Percentiles rank a stretch among this genome's conserved stretches.
These are phyloP conservation scores for Starmerella apicola DNA, from an alignment of 805 yeast genomes.

Conservation along the genomic window DNA sequence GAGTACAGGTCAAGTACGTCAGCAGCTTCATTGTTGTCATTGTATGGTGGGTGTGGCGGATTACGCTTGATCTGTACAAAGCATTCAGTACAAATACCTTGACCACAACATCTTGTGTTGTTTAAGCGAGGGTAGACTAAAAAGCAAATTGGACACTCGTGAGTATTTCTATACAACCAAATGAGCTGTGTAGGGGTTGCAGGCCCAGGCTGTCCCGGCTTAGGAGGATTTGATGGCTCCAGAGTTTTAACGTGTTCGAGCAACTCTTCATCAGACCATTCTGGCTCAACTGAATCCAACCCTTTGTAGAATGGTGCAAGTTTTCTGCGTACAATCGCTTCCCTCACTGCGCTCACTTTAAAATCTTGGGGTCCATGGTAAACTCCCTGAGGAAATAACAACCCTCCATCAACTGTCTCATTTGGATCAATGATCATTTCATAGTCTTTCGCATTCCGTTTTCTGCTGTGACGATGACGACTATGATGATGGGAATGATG, in stretches of 20 bases:
- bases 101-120: slow-evolving; percentile 75
- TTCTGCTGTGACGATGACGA: not conserved
- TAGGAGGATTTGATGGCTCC: slow-evolving; percentile 2
- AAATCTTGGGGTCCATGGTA: slow-evolving; percentile 67
- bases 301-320: slow-evolving; percentile 89
- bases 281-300: slow-evolving; percentile 59
- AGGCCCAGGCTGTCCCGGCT: slow-evolving; percentile 13
- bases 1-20: slow-evolving; percentile 41
- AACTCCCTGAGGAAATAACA: slow-evolving; percentile 79
- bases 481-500: slow-evolving; percentile 2
- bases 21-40: slow-evolving; percentile 33
- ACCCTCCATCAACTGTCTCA: slow-evolving; percentile 90
- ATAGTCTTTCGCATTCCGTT: slow-evolving; percentile 12
- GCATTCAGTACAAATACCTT: slow-evolving; percentile 91
- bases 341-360: slow-evolving; percentile 59
- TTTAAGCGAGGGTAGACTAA: slow-evolving; percentile 73
- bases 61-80: slow-evolving; percentile 87
- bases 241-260: slow-evolving; percentile 20
- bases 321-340: slow-evolving; percentile 52
- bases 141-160: slow-evolving; percentile 93
- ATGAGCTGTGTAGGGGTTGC: slow-evolving; percentile 28
- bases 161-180: slow-evolving; percentile 50
- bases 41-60: slow-evolving; percentile 87
- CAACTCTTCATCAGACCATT: slow-evolving; percentile 63
- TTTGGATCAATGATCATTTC: slow-evolving; percentile 23